These are phyloP conservation scores for Auriculariales sp. DNA, from an alignment of 768 basidiomycete species.

Conservation along the genomic window DNA sequence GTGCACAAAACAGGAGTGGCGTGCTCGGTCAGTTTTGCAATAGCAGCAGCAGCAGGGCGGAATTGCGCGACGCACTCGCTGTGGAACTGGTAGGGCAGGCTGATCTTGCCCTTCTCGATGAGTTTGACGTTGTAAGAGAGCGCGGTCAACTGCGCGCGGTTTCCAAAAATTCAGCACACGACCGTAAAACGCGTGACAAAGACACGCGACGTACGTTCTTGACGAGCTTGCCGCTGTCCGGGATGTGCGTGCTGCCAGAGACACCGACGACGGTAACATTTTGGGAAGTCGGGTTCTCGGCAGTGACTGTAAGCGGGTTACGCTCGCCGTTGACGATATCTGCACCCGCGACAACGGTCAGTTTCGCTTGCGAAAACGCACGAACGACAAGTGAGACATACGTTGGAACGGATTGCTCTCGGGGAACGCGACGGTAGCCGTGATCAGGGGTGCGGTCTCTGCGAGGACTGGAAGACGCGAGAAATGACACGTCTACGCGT, in stretches of 20 bases:
- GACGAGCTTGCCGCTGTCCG: slow-evolving; percentile 44
- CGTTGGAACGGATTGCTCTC: slow-evolving; percentile 66
- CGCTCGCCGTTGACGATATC: slow-evolving; percentile 76
- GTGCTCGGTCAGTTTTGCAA: slow-evolving; percentile 19
- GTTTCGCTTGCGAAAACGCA: background rate
- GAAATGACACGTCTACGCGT: too few relatives aligned
- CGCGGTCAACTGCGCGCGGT: slow-evolving; percentile 36
- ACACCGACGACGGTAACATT: slow-evolving; percentile 55
- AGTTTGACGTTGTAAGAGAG: slow-evolving; percentile 38
- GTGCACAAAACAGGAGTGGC: slow-evolving; percentile 36
- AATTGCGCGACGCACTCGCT: slow-evolving; percentile 50
- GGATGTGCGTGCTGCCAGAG: slow-evolving; percentile 52
- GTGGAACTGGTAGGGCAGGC: slow-evolving; percentile 58
- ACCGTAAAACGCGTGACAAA: background rate
- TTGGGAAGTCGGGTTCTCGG: slow-evolving; percentile 64
- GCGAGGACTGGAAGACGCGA: background rate
- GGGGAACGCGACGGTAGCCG: slow-evolving; percentile 41
- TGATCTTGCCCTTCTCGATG: slow-evolving; percentile 39
- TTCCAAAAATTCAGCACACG: background rate
- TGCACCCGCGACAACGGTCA: too few relatives aligned
- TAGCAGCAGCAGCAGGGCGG: slow-evolving; percentile 1
- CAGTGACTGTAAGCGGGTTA: slow-evolving; percentile 45
- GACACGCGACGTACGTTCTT: slow-evolving; percentile 45
- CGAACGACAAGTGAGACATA: slow-evolving; percentile 23
- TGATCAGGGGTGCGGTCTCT: slow-evolving; percentile 35